These are phyloP conservation scores for Chloropicon primus DNA, from an alignment of 139 green algal species.

Conservation along the genomic window DNA sequence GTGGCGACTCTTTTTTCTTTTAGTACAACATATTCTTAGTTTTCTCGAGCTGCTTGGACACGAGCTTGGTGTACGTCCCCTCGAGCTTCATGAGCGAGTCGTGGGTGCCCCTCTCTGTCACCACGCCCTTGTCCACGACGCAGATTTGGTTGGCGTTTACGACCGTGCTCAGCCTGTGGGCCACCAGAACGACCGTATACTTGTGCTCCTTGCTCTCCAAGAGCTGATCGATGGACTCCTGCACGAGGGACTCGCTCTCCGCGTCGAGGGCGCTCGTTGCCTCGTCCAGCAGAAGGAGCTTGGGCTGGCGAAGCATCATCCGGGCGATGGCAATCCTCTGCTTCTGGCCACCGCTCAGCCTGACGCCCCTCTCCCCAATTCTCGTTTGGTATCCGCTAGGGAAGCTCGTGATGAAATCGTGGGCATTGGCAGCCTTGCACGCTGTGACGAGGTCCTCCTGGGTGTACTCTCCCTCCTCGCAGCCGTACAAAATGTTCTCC, in stretches of 20 bases:
- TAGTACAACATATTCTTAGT: not conserved
- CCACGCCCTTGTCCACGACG: constrained; percentile 58
- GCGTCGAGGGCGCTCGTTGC: constrained; percentile 78
- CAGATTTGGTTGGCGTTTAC: constrained; percentile 65
- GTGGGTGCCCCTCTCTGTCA: constrained; percentile 68
- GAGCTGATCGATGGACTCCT: constrained; percentile 5
- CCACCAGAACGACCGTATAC: constrained; percentile 72
- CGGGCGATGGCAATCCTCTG: constrained; percentile 70
- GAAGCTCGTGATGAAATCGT: constrained; percentile 31
- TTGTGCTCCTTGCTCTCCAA: constrained; percentile 32
- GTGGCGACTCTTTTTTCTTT: not conserved
- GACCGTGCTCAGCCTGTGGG: constrained; percentile 77
- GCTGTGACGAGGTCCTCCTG: constrained; percentile 18
- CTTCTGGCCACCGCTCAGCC: constrained; percentile 13
- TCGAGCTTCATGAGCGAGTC: not conserved
- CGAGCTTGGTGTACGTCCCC: not conserved
- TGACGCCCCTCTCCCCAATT: constrained; percentile 1
- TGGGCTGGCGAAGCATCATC: constrained; percentile 57
- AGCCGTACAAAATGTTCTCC: constrained; percentile 64
- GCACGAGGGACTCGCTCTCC: constrained; percentile 36
- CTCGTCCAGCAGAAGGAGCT: constrained; percentile 85
- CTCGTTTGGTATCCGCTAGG: constrained; percentile 24
- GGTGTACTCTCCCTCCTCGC: constrained; percentile 9
- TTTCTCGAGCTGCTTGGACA: not conserved
- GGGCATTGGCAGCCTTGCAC: constrained; percentile 23